Conservation (phyloP, 2,329 filamentous ascomycete genomes). For the Diplodia mutila region DNA sequence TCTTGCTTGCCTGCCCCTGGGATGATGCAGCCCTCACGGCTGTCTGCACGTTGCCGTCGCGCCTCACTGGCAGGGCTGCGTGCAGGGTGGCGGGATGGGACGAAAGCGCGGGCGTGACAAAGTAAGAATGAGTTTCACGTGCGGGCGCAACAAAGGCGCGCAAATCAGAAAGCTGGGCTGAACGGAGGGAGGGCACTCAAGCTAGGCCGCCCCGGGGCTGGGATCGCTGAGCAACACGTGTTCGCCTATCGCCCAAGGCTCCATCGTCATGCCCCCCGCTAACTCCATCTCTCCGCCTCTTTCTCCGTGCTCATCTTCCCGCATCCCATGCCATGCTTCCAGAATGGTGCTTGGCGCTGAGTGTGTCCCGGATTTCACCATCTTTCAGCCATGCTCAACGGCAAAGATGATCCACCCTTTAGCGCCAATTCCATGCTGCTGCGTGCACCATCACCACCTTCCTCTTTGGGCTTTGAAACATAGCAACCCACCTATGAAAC, state of each 20-base stretch:
- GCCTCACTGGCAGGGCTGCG: neutral
- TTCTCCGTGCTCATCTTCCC: neutral
- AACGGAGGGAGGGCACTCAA: neutral
- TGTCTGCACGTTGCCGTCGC: constrained; percentile 10
- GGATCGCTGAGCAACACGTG: constrained; percentile 2
- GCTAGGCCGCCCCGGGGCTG: neutral
- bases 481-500: neutral
- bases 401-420: neutral
- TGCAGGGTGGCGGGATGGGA: too few species aligned
- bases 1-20: neutral
- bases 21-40: neutral
- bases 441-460: neutral
- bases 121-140: neutral
- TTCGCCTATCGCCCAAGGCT: neutral
- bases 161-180: neutral
- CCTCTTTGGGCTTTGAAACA: neutral
- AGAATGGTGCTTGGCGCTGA: too few species aligned
- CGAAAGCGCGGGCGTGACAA: neutral
- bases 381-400: neutral
- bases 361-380: too few species aligned
- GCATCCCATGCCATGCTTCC: neutral
- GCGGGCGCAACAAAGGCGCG: constrained; percentile 8
- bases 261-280: neutral
- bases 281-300: too few species aligned
- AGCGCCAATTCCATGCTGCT: neutral